phyloP scores from a whole-genome alignment of 1,139 yeast genomes.

The Debaryomyces singareniensis region DNA sequence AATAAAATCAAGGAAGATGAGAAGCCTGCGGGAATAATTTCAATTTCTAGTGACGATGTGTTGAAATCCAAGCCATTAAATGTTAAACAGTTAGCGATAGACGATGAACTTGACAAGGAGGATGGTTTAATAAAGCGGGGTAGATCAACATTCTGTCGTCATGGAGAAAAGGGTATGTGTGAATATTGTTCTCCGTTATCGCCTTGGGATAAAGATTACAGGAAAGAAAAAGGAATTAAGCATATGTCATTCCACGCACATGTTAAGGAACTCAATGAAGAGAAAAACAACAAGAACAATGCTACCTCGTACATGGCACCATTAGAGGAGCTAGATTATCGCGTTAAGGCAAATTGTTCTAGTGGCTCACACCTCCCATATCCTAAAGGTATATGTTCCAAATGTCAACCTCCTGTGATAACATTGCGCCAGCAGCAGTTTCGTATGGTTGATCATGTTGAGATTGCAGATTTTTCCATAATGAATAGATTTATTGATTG shows the following conservation, averaged over 20 bases:
- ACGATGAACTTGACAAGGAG: constrained; percentile 57
- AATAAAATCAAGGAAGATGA: constrained; percentile 25
- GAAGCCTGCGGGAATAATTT: neutral
- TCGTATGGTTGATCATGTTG: constrained; percentile 97
- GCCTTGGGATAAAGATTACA: constrained; percentile 84
- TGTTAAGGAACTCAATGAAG: constrained; percentile 64
- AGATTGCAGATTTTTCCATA: constrained; percentile 67
- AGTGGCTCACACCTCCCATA: constrained; percentile 80
- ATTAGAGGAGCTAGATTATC: constrained; percentile 63
- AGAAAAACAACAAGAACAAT: constrained; percentile 56
- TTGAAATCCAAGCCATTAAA: constrained; percentile 11
- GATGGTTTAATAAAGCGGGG: constrained; percentile 70
- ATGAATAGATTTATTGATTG: constrained; percentile 80
- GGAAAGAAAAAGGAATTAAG: constrained; percentile 71
- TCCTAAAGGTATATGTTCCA: constrained; percentile 94
- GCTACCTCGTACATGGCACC: constrained; percentile 74
- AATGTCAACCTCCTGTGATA: constrained; percentile 94
- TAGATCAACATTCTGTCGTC: constrained; percentile 66
- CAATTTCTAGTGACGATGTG: neutral
- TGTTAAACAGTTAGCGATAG: constrained; percentile 50
- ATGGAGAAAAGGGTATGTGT: constrained; percentile 94
- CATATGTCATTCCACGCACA: constrained; percentile 86
- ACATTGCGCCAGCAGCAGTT: constrained; percentile 85
- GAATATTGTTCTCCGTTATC: constrained; percentile 95
- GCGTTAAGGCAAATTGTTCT: constrained; percentile 58